Base-by-base conservation (phyloP, 2,329 filamentous ascomycete genomes). In the Pyrenophora seminiperda region DNA sequence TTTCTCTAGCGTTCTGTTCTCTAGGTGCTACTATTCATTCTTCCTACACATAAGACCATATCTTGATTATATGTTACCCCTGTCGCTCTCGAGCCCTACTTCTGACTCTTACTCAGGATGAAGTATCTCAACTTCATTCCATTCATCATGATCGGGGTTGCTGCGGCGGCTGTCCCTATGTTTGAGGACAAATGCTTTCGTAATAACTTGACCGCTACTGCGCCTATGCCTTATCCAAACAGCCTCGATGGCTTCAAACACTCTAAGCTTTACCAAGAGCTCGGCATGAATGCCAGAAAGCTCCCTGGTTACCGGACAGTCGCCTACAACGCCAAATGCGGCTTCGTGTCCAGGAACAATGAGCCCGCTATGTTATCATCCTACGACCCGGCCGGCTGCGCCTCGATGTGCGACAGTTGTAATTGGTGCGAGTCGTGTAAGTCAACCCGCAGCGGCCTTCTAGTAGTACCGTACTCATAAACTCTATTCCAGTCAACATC, bases 401-500 rank as follows among this genome's bases (percentile, higher is more conserved):
- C 54, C 11, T 15, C 43, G 1, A 15, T 34, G 9, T 62, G 58
- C 47, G 30, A 40, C 27, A 18, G 9, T 1, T 11, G 36, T 10
- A 9, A 10, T 4, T 41, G 40, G 5, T 61, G 58, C 32, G 38
- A 53, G 10, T 31, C 50, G 4, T 57, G 51, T 54, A 34, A 40
- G 51, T 38, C 15, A 13, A 10, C 13, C 7, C 15, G 14, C 7
- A 2, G n/a, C 13, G 17, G 2, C 10, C n/a, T 18, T 3, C 14
- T 22, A 17, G 1, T n/a, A 17, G 22, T 17, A n/a, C 34, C 22
- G 30, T 39, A 18, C 41, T 33, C 15, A 5, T 15, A 9, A 7
- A 3, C 2, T 9, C 14, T n/a, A 2, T 6, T 10, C 3, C n/a
- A 58, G 58, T 65, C 58, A 63, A 65, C 50, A 57, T 63, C 41